These are phyloP conservation scores for Oryza longistaminata DNA, from an alignment of 176 grass and related monocot species.

Conservation along the genomic window DNA sequence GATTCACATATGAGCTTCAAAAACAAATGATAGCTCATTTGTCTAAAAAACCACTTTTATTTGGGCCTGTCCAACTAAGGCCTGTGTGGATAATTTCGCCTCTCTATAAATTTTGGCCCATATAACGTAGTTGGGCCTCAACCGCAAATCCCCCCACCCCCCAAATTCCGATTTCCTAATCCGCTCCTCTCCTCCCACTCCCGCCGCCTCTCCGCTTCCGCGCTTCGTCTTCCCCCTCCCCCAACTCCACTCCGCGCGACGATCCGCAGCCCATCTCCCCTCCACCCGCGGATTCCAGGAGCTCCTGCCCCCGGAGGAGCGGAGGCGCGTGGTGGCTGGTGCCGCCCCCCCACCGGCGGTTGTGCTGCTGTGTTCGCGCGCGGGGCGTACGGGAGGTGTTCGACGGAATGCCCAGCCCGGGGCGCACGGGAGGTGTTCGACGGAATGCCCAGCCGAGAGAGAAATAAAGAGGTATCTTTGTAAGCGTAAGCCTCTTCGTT, in stretches of 20 bases:
- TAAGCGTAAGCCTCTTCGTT: not conserved
- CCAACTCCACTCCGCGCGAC: not conserved
- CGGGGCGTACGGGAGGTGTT: slow-evolving; percentile 2
- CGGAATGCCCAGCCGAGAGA: not conserved
- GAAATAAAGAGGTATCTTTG: not conserved
- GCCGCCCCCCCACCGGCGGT: too few relatives aligned
- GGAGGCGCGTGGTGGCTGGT: not conserved
- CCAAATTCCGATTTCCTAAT: not conserved
- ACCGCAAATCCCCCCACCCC: too few relatives aligned
- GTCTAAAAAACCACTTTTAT: too few relatives aligned
- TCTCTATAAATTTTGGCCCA: not conserved
- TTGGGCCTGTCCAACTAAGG: too few relatives aligned
- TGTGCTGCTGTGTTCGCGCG: not conserved
- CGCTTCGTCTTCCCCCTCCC: not conserved
- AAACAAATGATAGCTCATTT: too few relatives aligned
- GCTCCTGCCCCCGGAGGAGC: not conserved
- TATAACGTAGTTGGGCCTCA: not conserved
- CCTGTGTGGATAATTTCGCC: too few relatives aligned
- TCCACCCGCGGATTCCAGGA: not conserved
- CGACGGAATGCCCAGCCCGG: slow-evolving; percentile 15
- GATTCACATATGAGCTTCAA: too few relatives aligned
- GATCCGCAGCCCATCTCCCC: not conserved
- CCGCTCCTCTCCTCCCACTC: not conserved
- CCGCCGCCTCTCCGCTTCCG: not conserved
- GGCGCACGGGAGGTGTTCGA: slow-evolving; percentile 27